Conservation (phyloP, 2,329 filamentous ascomycete genomes). For the Dactylellina cionopaga region DNA sequence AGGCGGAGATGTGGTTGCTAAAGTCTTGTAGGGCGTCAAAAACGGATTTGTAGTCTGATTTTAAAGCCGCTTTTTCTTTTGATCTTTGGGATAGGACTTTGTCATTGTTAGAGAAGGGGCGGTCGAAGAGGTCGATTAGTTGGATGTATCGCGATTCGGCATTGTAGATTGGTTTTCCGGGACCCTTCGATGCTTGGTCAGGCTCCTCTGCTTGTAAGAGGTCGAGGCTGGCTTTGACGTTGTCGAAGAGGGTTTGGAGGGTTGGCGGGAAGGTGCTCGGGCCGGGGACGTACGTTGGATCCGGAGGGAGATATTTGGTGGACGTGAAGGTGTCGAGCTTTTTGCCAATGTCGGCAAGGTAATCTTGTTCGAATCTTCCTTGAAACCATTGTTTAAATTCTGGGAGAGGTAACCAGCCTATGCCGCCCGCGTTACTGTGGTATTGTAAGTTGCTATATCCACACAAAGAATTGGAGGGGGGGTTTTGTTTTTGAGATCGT, state of each 20-base stretch:
- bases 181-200: too few species aligned
- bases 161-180: neutral
- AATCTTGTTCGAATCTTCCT: neutral
- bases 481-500: too few species aligned
- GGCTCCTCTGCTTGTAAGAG: neutral
- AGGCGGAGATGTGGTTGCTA: neutral
- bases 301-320: neutral
- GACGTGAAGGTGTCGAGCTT: constrained; percentile 3
- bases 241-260: neutral
- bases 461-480: too few species aligned
- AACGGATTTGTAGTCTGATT: neutral
- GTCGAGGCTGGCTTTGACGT: neutral
- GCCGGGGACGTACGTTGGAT: neutral
- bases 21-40: constrained; percentile 17
- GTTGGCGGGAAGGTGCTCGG: neutral
- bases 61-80: neutral
- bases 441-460: too few species aligned
- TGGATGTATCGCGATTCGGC: too few species aligned
- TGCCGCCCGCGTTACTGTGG: too few species aligned
- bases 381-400: constrained; percentile 24
- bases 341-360: constrained; percentile 3
- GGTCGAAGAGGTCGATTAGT: neutral
- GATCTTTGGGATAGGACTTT: neutral
- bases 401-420: constrained; percentile 3
- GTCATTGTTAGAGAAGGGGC: constrained; percentile 4